Evolutionary conservation across 176 grass and related monocot genomes (phyloP), one percentile per base, ranked within the genome.

Genomic region (Canna indica): DNA sequence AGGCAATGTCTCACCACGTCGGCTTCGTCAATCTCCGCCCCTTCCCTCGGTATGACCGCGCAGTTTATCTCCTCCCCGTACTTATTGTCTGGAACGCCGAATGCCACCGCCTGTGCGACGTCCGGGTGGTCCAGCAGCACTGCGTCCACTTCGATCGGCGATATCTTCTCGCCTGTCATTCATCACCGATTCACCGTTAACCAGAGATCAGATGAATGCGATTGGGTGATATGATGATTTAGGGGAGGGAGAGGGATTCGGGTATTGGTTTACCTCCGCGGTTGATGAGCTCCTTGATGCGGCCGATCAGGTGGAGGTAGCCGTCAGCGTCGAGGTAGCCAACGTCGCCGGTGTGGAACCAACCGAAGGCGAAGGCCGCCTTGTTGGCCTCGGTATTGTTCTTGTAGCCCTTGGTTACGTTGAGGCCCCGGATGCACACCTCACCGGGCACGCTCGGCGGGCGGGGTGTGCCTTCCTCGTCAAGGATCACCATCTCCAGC

Each of bases 241-340:
- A 29, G 59, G 15, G 65, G 65, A 44, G 36, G 11, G 18, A 3
- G n/a, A 17, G 27, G 25, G 2, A 39, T 3, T 30, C 31, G 15
- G 26, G 27, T 1, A 2, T 2, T 30, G 59, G 6, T 20, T 47
- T 71, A 86, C 84, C 95, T 77, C 95, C 95, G 20, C 95, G 84
- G 84, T 99, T 99, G 73, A 99, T 90, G 1, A 99, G 84, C 84
- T 99, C 95, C 87, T 99, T 99, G 82, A 99, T 99, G 15, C 95
- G 68, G 5, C 90, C 95, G 1, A 99, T 90, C 0, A 99, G 82
- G 4, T 32, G 69, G 7, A 99, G 34, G 79, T 88, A 93, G 0
- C 94, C 86, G 0, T 83, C 80, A 1, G 64, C 84, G 62, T 97
- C 93, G 1, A 71, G 32, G n/a, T 80, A 84, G 17, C 94, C 94